These are phyloP conservation scores for Gossypium davidsonii DNA, from an alignment of 441 rosid genomes.

Conservation along the genomic window DNA sequence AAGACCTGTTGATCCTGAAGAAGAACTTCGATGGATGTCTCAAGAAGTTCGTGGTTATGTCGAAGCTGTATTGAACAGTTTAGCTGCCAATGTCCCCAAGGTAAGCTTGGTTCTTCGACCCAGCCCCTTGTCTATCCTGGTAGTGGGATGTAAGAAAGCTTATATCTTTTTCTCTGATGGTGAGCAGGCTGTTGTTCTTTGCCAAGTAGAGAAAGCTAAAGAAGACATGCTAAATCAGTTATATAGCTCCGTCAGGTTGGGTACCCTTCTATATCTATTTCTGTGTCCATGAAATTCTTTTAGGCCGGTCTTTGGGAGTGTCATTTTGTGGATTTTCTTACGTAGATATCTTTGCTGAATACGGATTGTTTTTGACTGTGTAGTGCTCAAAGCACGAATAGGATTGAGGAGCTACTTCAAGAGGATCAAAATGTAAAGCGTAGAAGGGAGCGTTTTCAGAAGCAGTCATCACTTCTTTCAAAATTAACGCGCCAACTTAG, in stretches of 20 bases:
- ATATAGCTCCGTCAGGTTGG: slow-evolving; percentile 58
- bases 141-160: background rate
- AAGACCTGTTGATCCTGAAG: slow-evolving; percentile 67
- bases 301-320: background rate
- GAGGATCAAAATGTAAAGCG: slow-evolving; percentile 58
- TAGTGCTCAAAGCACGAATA: slow-evolving; percentile 49
- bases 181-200: slow-evolving; percentile 66
- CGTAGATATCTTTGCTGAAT: background rate
- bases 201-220: slow-evolving; percentile 77
- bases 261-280: slow-evolving; percentile 7
- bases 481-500: slow-evolving; percentile 58
- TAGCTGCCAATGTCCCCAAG: slow-evolving; percentile 74
- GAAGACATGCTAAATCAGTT: slow-evolving; percentile 71
- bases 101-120: slow-evolving; percentile 22
- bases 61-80: slow-evolving; percentile 68
- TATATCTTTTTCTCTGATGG: slow-evolving; percentile 11
- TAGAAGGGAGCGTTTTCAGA: slow-evolving; percentile 49
- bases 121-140: background rate
- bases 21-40: slow-evolving; percentile 78
- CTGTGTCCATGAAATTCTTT: background rate
- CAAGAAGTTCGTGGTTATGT: slow-evolving; percentile 78
- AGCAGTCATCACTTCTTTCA: slow-evolving; percentile 53
- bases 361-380: background rate
- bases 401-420: slow-evolving; percentile 56
- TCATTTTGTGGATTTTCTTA: slow-evolving; percentile 5